phyloP scores from a whole-genome alignment of 2,329 filamentous ascomycete genomes.

The Bipolaris sorokiniana region DNA sequence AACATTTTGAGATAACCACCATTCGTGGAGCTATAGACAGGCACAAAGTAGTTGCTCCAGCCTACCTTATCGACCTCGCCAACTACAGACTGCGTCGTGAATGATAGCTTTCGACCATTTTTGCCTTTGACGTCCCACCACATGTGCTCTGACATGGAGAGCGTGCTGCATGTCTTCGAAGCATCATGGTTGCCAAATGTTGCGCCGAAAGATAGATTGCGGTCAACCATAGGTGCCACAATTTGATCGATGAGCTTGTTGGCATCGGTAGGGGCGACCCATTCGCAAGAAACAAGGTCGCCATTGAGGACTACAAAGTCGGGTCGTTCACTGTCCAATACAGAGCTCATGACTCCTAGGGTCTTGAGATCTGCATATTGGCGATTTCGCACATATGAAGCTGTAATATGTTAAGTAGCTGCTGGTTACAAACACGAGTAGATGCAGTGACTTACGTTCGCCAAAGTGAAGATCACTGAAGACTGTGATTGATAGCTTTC shows the following conservation, averaged over 20 bases:
- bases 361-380: conserved; percentile 63
- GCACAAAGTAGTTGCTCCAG: conserved; percentile 61
- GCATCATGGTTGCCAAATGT: conserved; percentile 75
- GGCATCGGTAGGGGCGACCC: conserved; percentile 23
- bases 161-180: conserved; percentile 34
- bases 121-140: conserved; percentile 56
- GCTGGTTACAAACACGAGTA: background rate
- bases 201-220: conserved; percentile 66
- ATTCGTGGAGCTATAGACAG: conserved; percentile 54
- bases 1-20: conserved; percentile 53
- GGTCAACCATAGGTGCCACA: conserved; percentile 57
- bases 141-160: conserved; percentile 33
- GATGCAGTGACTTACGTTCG: conserved; percentile 60
- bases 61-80: conserved; percentile 44
- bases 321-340: conserved; percentile 64
- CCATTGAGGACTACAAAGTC: conserved; percentile 73
- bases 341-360: conserved; percentile 60
- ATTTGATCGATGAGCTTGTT: conserved; percentile 34
- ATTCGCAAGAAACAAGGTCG: conserved; percentile 72
- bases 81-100: conserved; percentile 54
- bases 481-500: conserved; percentile 60
- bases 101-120: conserved; percentile 50
- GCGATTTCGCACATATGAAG: conserved; percentile 13
- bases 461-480: conserved; percentile 76
- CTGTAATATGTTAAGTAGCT: conserved; percentile 17